phyloP scores from a whole-genome alignment of 2,329 filamentous ascomycete species.

The Annulohypoxylon truncatum region DNA sequence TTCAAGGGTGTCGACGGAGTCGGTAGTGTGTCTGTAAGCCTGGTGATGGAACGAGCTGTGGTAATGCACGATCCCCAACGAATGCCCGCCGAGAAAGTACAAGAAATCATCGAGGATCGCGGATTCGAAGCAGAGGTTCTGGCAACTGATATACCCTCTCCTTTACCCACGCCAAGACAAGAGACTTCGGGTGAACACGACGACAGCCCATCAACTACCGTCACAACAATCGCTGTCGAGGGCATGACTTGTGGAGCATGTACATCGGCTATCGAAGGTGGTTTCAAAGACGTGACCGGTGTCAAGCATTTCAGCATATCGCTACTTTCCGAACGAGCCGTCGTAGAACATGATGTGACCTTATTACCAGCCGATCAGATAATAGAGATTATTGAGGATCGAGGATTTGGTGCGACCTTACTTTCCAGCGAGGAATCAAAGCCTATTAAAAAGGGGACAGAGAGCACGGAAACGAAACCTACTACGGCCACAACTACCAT shows the following conservation, averaged over 20 bases:
- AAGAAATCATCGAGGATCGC: constrained; percentile 88
- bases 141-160: constrained; percentile 78
- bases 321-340: constrained; percentile 83
- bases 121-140: constrained; percentile 93
- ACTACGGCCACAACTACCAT: constrained; percentile 80
- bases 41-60: constrained; percentile 96
- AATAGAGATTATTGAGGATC: constrained; percentile 71
- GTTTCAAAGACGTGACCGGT: constrained; percentile 79
- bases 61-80: constrained; percentile 85
- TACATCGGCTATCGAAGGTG: constrained; percentile 85
- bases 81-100: constrained; percentile 79
- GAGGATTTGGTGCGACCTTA: constrained; percentile 84
- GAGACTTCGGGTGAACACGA: constrained; percentile 52
- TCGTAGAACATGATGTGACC: constrained; percentile 79
- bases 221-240: constrained; percentile 81
- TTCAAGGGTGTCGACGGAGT: constrained; percentile 86
- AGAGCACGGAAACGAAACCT: constrained; percentile 50
- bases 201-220: constrained; percentile 60
- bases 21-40: constrained; percentile 87
- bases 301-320: constrained; percentile 84
- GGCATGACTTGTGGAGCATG: constrained; percentile 95
- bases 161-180: constrained; percentile 56
- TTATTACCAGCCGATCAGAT: constrained; percentile 65
- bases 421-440: constrained; percentile 73
- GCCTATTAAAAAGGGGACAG: constrained; percentile 50